Conservation (phyloP, 1,284 basidiomycete species). For the Cryptococcus maquisensis region DNA sequence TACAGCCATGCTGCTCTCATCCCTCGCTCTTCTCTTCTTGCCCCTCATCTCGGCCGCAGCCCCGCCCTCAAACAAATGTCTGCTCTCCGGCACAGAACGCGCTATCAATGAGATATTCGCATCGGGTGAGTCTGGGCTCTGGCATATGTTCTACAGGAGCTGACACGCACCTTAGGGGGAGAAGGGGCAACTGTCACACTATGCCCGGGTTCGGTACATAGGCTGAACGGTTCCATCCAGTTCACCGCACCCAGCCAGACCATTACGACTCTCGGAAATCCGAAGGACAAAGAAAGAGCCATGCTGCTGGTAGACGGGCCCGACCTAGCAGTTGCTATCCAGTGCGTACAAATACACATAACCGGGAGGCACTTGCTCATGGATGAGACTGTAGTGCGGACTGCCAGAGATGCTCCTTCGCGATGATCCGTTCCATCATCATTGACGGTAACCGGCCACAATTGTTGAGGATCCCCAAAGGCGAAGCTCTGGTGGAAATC, state of each 20-base stretch:
- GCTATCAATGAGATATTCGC: conserved; percentile 40
- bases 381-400: conserved; percentile 42
- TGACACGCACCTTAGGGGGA: conserved; percentile 30
- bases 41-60: conserved; percentile 17
- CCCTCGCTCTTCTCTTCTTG: conserved; percentile 16
- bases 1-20: conserved; percentile 19
- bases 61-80: conserved; percentile 14
- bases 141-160: background rate
- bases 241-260: conserved; percentile 43
- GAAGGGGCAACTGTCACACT: conserved; percentile 33
- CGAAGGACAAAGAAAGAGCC: conserved; percentile 35
- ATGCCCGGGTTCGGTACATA: conserved; percentile 44
- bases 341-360: conserved; percentile 19
- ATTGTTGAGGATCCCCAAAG: conserved; percentile 41
- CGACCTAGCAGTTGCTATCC: conserved; percentile 39
- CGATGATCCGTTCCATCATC: conserved; percentile 38
- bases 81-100: conserved; percentile 38
- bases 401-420: conserved; percentile 38
- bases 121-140: conserved; percentile 25
- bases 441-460: conserved; percentile 48
- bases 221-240: conserved; percentile 35
- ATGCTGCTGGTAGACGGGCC: conserved; percentile 41
- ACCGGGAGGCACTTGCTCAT: background rate
- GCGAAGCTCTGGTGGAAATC: conserved; percentile 45
- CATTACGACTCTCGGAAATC: conserved; percentile 39